Evolutionary conservation across 345 rosid genomes (phyloP).

Genomic region (Ricinus communis): DNA sequence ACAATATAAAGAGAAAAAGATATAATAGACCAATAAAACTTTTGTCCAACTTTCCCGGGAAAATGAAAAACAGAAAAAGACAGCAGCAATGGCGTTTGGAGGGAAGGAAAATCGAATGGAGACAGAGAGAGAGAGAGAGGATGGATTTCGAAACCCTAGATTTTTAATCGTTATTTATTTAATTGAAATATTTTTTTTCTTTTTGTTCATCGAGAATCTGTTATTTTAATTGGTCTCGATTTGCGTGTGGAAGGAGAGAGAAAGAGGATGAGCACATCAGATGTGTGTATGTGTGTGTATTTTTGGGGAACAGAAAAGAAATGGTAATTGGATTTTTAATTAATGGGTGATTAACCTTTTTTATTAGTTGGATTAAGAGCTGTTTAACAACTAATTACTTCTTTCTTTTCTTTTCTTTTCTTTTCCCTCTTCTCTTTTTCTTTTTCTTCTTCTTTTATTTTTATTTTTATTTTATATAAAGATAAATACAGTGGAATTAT

Average conservation of each 20-base stretch:
- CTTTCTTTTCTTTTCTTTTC: no score
- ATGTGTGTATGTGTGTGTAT: no score
- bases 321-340: no score
- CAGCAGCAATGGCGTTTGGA: slow-evolving; percentile 23
- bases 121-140: background rate
- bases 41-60: background rate
- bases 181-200: background rate
- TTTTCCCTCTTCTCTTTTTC: no score
- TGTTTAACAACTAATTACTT: no score
- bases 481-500: no score
- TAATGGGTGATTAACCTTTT: no score
- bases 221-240: slow-evolving; percentile 14
- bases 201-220: background rate
- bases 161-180: background rate
- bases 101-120: slow-evolving; percentile 30
- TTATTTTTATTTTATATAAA: no score
- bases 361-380: no score
- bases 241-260: background rate
- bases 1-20: background rate
- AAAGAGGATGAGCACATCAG: background rate
- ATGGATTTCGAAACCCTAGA: slow-evolving; percentile 30
- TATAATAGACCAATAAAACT: background rate
- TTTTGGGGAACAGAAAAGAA: no score
- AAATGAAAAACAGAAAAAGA: background rate
- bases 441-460: no score